Evolutionary conservation across 768 basidiomycete species (phyloP).

Genomic region (Rhodocollybia butyracea): DNA sequence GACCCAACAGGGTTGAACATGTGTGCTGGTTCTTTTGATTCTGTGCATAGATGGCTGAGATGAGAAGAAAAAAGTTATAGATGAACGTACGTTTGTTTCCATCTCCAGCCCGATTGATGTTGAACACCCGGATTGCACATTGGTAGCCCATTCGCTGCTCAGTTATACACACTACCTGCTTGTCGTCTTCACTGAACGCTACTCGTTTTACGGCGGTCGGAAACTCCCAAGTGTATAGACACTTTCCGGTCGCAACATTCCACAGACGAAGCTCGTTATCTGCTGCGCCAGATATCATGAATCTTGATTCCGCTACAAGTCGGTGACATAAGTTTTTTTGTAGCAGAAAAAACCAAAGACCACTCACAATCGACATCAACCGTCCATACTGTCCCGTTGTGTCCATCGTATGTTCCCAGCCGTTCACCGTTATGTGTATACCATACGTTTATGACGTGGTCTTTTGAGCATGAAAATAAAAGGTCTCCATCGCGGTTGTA

Average conservation of each 20-base stretch:
- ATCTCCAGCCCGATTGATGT: constrained; percentile 81
- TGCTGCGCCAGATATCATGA: constrained; percentile 87
- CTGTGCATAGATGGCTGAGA: constrained; percentile 34
- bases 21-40: constrained; percentile 68
- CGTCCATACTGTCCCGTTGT: constrained; percentile 97
- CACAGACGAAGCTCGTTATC: constrained; percentile 93
- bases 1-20: constrained; percentile 89
- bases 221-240: constrained; percentile 95
- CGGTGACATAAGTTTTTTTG: constrained; percentile 12
- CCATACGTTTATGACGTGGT: constrained; percentile 94
- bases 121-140: constrained; percentile 87
- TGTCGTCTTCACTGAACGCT: constrained; percentile 83
- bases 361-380: constrained; percentile 90
- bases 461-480: constrained; percentile 94
- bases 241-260: constrained; percentile 87
- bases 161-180: constrained; percentile 86
- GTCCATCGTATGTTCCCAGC: constrained; percentile 92
- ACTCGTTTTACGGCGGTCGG: constrained; percentile 97
- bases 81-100: constrained; percentile 69
- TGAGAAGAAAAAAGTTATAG: background rate
- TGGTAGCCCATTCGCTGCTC: constrained; percentile 96
- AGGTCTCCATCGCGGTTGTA: constrained; percentile 97
- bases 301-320: constrained; percentile 70
- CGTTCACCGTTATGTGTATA: constrained; percentile 96
- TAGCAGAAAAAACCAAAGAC: constrained; percentile 5